Evolutionary conservation across 208 protist genomes (phyloP), one percentile per base, ranked within the genome.

Genomic region (Crithidia thermophila): DNA sequence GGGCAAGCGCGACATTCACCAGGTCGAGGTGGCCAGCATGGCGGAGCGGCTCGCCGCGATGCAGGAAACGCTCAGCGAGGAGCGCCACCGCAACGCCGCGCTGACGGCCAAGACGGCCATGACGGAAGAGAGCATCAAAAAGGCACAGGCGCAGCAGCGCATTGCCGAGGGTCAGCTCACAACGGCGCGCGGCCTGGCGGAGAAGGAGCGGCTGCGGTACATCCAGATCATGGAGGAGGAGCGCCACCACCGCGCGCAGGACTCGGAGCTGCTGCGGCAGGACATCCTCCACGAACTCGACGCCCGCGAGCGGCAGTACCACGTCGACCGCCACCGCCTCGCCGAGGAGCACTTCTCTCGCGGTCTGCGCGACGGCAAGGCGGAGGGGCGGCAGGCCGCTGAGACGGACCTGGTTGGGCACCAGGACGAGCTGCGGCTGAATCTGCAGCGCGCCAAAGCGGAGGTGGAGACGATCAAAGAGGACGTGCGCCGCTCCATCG

Each of bases 171-270:
- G 80, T 3, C 72, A 82, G 45, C 56, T 85, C 45, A 77, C 82
- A 8, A 71, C 85, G 39, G 43, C 82, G 36, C 77, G 77, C 18
- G 70, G 72, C 4, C 70, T 79, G 58, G 82, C 84, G 0, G 85
- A 91, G 31, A 77, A 77, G 23, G 76, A 88, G 50, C 82, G 85
- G 7, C 39, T 79, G 47, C 82, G 84, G 37, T 69, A 88, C 51
- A 53, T 78, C 8, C 76, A 85, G 47, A 59, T 91, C 16, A 88
- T 93, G 77, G 84, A 93, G 61, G 81, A 91, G 27, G 87, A 95
- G 51, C 79, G 85, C 0, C 71, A 83, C 39, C 68, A 81, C 33
- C 80, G 81, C 51, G 67, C 64, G 16, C 50, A 63, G 21, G 87
- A 95, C 53, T 68, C 67, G 30, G 75, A 81, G 56, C 70, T 88